A percentile compares a stretch with the other conserved stretches of the same genome.
phyloP scores from a whole-genome alignment of 129 eudicot species.

The Tagetes erecta region DNA sequence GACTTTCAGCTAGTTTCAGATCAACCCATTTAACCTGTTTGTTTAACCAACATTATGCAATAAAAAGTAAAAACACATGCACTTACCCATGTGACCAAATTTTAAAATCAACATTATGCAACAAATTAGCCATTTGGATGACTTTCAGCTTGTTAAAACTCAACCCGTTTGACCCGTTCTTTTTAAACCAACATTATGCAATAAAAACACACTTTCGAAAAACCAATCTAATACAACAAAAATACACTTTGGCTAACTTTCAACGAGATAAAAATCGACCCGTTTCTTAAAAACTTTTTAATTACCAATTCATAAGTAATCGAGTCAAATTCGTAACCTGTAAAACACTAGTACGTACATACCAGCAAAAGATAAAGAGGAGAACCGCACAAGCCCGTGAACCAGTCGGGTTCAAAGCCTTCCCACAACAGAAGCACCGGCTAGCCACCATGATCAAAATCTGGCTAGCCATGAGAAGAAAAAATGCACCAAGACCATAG shows the following conservation, averaged over 20 bases:
- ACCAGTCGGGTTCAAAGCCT: conserved; percentile 77
- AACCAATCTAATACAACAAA: not conserved
- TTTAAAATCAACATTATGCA: not conserved
- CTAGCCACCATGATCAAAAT: conserved; percentile 71
- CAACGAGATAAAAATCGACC: not conserved
- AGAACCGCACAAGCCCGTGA: conserved; percentile 69
- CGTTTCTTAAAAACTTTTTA: not conserved
- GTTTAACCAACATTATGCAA: not conserved
- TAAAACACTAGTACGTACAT: conserved; percentile 16
- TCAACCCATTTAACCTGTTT: not conserved
- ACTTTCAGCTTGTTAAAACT: not conserved
- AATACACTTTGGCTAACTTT: not conserved
- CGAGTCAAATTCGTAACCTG: not conserved
- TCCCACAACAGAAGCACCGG: conserved; percentile 92
- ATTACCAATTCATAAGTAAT: not conserved
- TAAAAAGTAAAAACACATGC: not conserved
- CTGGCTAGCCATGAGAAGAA: conserved; percentile 77
- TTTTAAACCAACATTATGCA: not conserved
- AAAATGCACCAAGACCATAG: conserved; percentile 85
- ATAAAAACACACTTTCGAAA: not conserved
- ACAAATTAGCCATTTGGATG: not conserved
- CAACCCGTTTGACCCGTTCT: not conserved
- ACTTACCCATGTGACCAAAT: not conserved
- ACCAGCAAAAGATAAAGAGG: conserved; percentile 79
- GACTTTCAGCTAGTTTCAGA: not conserved